Base-by-base conservation (phyloP, 768 basidiomycete species). In the Trametes elegans region DNA sequence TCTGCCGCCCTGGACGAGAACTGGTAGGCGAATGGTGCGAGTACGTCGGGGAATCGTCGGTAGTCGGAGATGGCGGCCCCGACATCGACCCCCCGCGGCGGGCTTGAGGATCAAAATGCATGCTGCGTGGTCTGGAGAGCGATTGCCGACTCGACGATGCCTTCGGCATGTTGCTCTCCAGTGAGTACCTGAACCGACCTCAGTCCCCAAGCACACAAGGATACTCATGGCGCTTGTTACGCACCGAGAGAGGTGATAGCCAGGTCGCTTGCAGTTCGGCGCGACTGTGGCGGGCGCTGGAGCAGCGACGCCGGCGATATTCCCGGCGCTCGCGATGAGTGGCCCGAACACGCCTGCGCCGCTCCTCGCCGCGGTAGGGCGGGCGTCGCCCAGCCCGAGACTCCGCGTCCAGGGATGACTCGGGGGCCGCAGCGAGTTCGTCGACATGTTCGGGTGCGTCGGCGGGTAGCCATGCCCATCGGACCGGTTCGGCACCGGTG, bases 261-360 rank as follows among this genome's bases (percentile, higher is more conserved):
- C 89, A 2, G 85, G 76, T 39, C 78, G 71, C 61, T 80, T 78
- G 32, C 87, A 63, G 59, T 84, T 78, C 1, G 88, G 87, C 7
- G 74, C 82, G 62, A 76, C 75, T 24, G 72, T 72, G 45, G 70
- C 79, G 39, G 75, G 70, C 9, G 63, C 59, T 0, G 87, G 87
- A 0, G 84, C 79, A 7, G 83, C 81, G 3, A 78, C 78, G 16
- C 86, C 88, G 1, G 78, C 72, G 7, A 92, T 70, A 43, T 83
- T 82, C 3, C 81, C 84, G 0, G 88, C 83, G 53, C 83, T 82
- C 7, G 85, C 80, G 19, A 93, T 83, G 31, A 93, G 77, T 4
- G 87, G 79, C 0, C 86, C 88, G 55, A 87, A 78, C 2, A 86
- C 86, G 5, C 86, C 85, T 0, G 75, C 86, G 19, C 75, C 76